Conservation (phyloP, 1,139 yeast genomes). For the Nakaseomyces nivariensis region DNA sequence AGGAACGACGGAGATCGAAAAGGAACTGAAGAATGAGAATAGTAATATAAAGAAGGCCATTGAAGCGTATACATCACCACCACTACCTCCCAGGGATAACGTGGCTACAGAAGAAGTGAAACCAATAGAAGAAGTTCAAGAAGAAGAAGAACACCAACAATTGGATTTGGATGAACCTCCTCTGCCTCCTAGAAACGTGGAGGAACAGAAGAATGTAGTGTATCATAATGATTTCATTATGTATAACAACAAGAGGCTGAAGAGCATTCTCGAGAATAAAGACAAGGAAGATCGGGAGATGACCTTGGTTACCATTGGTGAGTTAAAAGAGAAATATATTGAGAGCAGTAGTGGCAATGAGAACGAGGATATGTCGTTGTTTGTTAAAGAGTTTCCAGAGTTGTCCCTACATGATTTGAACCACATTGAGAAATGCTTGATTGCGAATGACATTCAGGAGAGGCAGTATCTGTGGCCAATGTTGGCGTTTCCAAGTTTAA, state of each 20-base stretch:
- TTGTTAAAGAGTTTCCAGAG: not conserved
- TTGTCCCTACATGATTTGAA: not conserved
- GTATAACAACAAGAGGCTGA: not conserved
- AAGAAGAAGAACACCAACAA: not conserved
- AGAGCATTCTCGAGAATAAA: not conserved
- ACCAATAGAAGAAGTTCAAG: not conserved
- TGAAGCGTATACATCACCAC: slow-evolving; percentile 6
- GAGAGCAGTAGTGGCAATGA: not conserved
- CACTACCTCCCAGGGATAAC: slow-evolving; percentile 9
- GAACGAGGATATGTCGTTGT: not conserved
- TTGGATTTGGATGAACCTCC: not conserved
- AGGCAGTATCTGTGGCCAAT: slow-evolving; percentile 1
- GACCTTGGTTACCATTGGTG: not conserved
- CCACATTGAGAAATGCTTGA: not conserved
- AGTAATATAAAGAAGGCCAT: slow-evolving; percentile 5
- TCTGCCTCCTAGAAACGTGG: slow-evolving; percentile 5
- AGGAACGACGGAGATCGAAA: slow-evolving; percentile 14
- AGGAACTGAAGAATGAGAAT: slow-evolving; percentile 2
- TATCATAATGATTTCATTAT: not conserved
- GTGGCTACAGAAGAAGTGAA: slow-evolving; percentile 1
- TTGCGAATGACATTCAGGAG: not conserved
- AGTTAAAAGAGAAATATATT: not conserved
- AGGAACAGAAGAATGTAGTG: slow-evolving; percentile 28
- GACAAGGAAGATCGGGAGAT: not conserved
- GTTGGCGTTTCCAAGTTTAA: not conserved